Evolutionary conservation across 208 protist genomes (phyloP), one percentile per base, ranked within the genome.

Genomic region (Leishmania gerbilli): DNA sequence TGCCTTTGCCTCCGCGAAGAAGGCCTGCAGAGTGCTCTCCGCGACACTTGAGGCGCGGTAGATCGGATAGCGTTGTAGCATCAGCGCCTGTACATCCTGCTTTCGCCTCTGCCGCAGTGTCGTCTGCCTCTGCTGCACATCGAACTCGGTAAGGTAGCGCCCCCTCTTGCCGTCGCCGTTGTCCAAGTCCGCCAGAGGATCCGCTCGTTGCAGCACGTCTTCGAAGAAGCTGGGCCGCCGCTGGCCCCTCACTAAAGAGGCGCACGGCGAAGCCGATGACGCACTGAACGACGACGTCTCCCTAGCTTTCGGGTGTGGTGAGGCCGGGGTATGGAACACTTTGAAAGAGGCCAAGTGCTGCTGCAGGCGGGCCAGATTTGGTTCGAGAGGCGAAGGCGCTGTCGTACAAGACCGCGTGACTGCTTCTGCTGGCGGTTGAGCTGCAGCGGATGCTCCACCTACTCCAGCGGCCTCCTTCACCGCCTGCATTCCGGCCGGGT

Each of bases 31-130:
- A 31, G 93, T 96, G 74, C 87, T 92, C 86, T 96, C 93, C 47
- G 90, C 86, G 7, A 96, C 84, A 45, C 90, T 95, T 1, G 91
- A 89, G 19, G 93, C 89, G 24, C 84, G 83, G 79, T 96, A 96
- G 34, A 88, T 45, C 3, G 93, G 93, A 84, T 93, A 96, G 56
- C 78, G 71, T 2, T 56, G 45, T 27, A 49, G 72, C 69, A 81
- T 78, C 34, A 62, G 37, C 40, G 77, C 75, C 13, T 77, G 53
- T 34, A 42, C 45, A 19, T 74, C 53, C 60, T 68, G 60, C n/a
- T 37, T 45, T 47, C 71, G 79, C 40, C 80, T 76, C 80, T 80
- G 83, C 69, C 80, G 82, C 62, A 76, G 76, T 67, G 55, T 56
- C 37, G 24, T 27, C 49, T 79, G 68, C 58, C 49, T 13, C 55